Percentiles rank a stretch among this genome's conserved stretches.
Conservation (phyloP, 345 rosid genomes). For the Rhodamnia rubescens region DNA sequence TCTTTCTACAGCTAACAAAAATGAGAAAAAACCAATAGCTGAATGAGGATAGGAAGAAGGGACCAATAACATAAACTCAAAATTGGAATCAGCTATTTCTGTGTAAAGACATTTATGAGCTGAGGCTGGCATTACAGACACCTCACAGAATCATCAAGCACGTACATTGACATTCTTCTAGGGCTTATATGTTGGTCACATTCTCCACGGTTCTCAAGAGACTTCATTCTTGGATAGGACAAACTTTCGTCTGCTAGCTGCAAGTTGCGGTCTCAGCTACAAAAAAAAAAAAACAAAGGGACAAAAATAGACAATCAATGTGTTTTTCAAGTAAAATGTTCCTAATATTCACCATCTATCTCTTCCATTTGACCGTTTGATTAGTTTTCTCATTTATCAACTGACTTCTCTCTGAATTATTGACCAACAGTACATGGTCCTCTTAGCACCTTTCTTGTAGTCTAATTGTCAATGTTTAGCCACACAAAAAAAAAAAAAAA, state of each 20-base stretch:
- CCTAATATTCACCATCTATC: not conserved
- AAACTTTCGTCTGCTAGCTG: slow-evolving; percentile 25
- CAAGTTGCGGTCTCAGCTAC: slow-evolving; percentile 48
- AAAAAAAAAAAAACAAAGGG: not conserved
- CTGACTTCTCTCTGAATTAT: not conserved
- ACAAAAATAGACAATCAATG: slow-evolving; percentile 2
- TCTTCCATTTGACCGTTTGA: not conserved
- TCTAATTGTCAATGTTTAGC: not conserved
- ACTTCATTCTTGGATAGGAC: not conserved
- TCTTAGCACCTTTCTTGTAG: not conserved
- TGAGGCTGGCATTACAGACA: not conserved
- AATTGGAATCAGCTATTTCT: not conserved
- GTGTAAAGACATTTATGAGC: not conserved
- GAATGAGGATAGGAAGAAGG: not conserved
- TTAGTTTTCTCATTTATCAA: too few relatives aligned
- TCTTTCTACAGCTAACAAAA: not conserved
- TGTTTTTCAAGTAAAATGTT: not conserved
- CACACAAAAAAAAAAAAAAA: not conserved
- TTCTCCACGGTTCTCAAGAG: not conserved
- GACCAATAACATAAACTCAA: not conserved
- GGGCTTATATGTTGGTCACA: not conserved
- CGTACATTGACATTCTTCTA: not conserved
- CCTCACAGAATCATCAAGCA: not conserved
- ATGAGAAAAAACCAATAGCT: not conserved
- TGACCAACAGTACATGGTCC: not conserved